Conservation (phyloP, 208 protist genomes). For the Trypanosomatidae sp. region DNA sequence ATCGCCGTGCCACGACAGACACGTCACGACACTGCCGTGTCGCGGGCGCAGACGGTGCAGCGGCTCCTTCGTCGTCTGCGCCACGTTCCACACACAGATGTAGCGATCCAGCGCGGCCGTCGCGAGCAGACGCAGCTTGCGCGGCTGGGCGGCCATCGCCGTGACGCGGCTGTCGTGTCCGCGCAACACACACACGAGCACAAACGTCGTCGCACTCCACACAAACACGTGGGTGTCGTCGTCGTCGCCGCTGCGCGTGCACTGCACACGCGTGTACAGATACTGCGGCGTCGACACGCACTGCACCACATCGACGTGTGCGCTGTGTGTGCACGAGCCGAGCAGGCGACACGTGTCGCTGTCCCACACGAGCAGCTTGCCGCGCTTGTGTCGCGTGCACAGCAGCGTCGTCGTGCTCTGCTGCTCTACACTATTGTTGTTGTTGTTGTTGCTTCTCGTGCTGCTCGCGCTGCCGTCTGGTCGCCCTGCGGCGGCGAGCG, state of each 20-base stretch:
- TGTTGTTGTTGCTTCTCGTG: background rate
- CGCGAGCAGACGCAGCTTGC: slow-evolving; percentile 11
- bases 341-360: slow-evolving; percentile 17
- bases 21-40: background rate
- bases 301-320: slow-evolving; percentile 31
- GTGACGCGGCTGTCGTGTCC: slow-evolving; percentile 50
- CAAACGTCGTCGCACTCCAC: slow-evolving; percentile 34
- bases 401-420: background rate
- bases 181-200: slow-evolving; percentile 18
- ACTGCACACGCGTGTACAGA: slow-evolving; percentile 49
- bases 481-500: too few species aligned
- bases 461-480: too few species aligned
- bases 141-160: slow-evolving; percentile 23
- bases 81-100: background rate
- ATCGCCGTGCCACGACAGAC: background rate
- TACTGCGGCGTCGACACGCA: slow-evolving; percentile 21
- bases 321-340: slow-evolving; percentile 25
- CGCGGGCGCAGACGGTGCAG: slow-evolving; percentile 6
- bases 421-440: background rate
- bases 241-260: slow-evolving; percentile 14
- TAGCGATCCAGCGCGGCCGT: slow-evolving; percentile 8
- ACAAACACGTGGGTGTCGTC: slow-evolving; percentile 50
- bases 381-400: slow-evolving; percentile 43
- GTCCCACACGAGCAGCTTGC: slow-evolving; percentile 59
- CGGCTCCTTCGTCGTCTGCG: slow-evolving; percentile 1